Conservation (phyloP, 176 grass and related monocot genomes). For the Triticum dicoccoides region DNA sequence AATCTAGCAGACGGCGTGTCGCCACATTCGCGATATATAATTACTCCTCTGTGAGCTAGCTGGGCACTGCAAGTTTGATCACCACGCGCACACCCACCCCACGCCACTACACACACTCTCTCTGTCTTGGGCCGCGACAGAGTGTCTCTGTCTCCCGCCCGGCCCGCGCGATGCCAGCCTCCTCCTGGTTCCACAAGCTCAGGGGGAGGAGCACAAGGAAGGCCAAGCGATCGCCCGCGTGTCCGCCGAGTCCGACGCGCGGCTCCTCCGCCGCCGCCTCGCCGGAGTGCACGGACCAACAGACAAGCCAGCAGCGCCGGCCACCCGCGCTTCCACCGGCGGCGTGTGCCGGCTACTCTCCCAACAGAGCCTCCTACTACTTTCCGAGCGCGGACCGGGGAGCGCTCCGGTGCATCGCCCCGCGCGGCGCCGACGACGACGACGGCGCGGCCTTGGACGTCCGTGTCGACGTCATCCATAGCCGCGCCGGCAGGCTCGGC, state of each 20-base stretch:
- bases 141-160: not conserved
- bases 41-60: not conserved
- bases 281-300: not conserved
- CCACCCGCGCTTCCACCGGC: not conserved
- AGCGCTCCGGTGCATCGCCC: slow-evolving; percentile 8
- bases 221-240: slow-evolving; percentile 26
- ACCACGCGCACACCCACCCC: not conserved
- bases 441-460: slow-evolving; percentile 15
- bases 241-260: not conserved
- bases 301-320: not conserved
- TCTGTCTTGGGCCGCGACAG: not conserved
- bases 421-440: not conserved
- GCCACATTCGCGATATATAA: not conserved
- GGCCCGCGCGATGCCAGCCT: slow-evolving; percentile 38
- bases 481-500: slow-evolving; percentile 26
- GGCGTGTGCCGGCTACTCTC: slow-evolving; percentile 18
- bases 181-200: slow-evolving; percentile 86
- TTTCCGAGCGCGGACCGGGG: slow-evolving; percentile 51
- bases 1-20: not conserved
- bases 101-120: not conserved
- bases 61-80: slow-evolving; percentile 5
- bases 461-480: slow-evolving; percentile 35
- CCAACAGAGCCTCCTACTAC: slow-evolving; percentile 79
- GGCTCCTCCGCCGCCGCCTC: not conserved
- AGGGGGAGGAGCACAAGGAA: slow-evolving; percentile 37